These are phyloP conservation scores for Ceriops zippeliana DNA, from an alignment of 345 rosid genomes.

Conservation along the genomic window DNA sequence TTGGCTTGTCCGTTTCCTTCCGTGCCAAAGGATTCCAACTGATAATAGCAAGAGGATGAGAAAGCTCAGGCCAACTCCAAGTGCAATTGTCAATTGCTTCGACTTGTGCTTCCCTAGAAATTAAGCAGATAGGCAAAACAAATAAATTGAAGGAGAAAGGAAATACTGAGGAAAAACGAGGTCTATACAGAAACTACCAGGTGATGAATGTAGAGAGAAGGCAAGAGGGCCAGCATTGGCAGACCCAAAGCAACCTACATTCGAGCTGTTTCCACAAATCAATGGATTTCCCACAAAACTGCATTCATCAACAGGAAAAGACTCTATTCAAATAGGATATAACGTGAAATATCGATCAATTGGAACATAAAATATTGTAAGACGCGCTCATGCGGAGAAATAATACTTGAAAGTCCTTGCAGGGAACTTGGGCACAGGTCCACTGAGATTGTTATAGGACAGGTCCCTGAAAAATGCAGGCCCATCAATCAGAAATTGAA, in stretches of 20 bases:
- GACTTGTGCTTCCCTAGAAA: constrained; percentile 47
- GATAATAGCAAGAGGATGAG: constrained; percentile 42
- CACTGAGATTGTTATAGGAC: constrained; percentile 90
- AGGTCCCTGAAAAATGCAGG: constrained; percentile 60
- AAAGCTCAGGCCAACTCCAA: constrained; percentile 64
- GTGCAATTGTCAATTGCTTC: constrained; percentile 59
- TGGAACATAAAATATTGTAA: background rate
- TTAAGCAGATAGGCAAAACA: background rate
- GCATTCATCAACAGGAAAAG: constrained; percentile 27
- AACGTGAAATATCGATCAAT: constrained; percentile 5
- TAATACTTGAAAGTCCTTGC: constrained; percentile 78
- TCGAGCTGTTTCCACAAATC: constrained; percentile 60
- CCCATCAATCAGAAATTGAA: constrained; percentile 11
- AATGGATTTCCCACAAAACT: constrained; percentile 80
- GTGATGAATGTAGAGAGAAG: constrained; percentile 48
- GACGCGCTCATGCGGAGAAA: background rate
- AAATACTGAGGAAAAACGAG: background rate
- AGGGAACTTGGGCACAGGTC: constrained; percentile 71
- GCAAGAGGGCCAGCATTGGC: constrained; percentile 46
- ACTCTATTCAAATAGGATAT: background rate
- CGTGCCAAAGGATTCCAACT: constrained; percentile 51
- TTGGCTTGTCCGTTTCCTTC: constrained; percentile 43
- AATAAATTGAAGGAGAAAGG: background rate
- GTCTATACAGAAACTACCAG: constrained; percentile 34
- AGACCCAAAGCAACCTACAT: constrained; percentile 61